Base-by-base conservation (phyloP, 2,329 filamentous ascomycete genomes). In the Epichloe elymi region DNA sequence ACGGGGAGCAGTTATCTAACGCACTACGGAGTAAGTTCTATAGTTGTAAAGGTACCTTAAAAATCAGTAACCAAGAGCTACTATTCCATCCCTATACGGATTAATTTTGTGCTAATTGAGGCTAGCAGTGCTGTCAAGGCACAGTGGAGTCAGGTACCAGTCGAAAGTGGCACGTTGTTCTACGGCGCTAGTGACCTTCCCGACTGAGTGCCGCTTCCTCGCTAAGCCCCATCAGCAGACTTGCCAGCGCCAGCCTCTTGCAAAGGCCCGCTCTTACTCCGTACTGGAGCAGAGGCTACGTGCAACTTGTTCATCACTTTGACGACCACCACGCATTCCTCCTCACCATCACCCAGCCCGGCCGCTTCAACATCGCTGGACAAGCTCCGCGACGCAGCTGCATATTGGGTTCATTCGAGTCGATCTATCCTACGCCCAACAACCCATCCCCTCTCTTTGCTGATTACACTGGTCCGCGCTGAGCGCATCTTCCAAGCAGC, bases 271-370 rank as follows among this genome's bases (percentile, higher is more conserved):
- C 48, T 47, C 46, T 51, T 49, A 39, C 36, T 40, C 15, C 26
- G 30, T 23, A 20, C 17, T 30, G 17, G 15, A 20, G 55, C 63
- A 63, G 55, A 63, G 62, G 62, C 63, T 62, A 64, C 62, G 62
- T 64, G 54, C 62, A n/a, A 53, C 40, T 51, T 42, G 58, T 58
- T 37, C 45, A 54, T 52, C 61, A 53, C 59, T 63, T 63, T 55
- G 56, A 57, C 58, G 56, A 59, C 56, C 49, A 53, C 38, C 41
- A 43, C 54, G 23, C 54, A 53, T 54, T 49, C 52, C 51, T 41
- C 38, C 23, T 47, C 38, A n/a, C 17, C 50, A 48, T 50, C 50
- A 52, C 43, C 50, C 51, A 55, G 54, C 53, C 46, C 39, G 53
- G 35, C 50, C 58, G 53, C 61, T 58, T 55, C 51, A 51, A 51